These are phyloP conservation scores for Colletotrichum caudatum DNA, from an alignment of 2,329 filamentous ascomycete genomes.

Conservation along the genomic window DNA sequence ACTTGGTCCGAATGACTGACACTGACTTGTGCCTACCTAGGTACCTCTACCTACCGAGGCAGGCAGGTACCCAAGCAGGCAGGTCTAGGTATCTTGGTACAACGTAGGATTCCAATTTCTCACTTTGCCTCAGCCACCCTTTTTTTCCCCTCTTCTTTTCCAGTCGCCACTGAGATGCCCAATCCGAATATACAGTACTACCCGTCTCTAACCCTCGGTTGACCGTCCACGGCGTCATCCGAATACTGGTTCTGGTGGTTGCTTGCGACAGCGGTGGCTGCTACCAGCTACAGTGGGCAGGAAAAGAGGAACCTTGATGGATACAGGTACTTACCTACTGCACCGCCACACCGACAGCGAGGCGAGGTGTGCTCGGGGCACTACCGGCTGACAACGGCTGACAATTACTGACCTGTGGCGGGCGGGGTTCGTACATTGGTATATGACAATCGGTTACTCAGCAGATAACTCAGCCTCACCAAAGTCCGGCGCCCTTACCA, in stretches of 20 bases:
- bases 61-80: too few species aligned
- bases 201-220: background rate
- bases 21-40: too few species aligned
- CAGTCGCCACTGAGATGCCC: too few species aligned
- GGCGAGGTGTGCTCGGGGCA: background rate
- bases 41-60: too few species aligned
- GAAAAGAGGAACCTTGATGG: background rate
- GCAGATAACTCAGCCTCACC: constrained; percentile 26
- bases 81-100: too few species aligned
- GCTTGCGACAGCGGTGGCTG: too few species aligned
- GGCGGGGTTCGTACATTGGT: constrained; percentile 29
- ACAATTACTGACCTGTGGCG: constrained; percentile 16
- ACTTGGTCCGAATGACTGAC: background rate
- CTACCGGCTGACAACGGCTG: constrained; percentile 34
- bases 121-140: background rate
- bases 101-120: too few species aligned
- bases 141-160: too few species aligned
- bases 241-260: constrained; percentile 11
- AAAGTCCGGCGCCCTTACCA: background rate
- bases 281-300: background rate
- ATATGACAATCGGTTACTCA: constrained; percentile 26
- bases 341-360: constrained; percentile 22
- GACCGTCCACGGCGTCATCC: constrained; percentile 12
- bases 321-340: background rate
- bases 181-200: too few species aligned